phyloP scores from a whole-genome alignment of 305 asterid species.

The Fraxinus sp. region DNA sequence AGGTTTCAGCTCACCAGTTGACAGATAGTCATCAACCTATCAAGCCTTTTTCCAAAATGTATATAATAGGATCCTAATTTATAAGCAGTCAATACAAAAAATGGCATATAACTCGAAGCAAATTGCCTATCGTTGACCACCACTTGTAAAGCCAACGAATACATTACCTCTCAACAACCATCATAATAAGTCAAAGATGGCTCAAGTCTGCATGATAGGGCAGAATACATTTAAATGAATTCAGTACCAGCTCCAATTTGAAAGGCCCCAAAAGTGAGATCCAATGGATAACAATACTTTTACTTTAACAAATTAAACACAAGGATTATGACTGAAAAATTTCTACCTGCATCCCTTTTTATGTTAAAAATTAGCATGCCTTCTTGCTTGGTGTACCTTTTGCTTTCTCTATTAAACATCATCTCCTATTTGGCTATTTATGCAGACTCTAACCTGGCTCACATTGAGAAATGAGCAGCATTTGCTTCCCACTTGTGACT shows the following conservation, averaged over 20 bases:
- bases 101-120: constrained; percentile 4
- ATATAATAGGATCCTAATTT: background rate
- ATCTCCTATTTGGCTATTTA: background rate
- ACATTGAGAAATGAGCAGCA: background rate
- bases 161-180: constrained; percentile 16
- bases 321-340: background rate
- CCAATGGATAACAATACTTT: background rate
- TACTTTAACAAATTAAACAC: background rate
- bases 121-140: constrained; percentile 15
- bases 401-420: background rate
- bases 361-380: background rate
- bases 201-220: background rate
- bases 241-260: background rate
- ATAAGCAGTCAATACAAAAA: constrained; percentile 14
- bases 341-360: background rate
- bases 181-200: constrained; percentile 9
- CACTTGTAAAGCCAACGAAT: constrained; percentile 5
- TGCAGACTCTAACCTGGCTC: background rate
- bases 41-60: background rate
- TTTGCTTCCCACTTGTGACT: background rate
- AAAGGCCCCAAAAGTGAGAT: background rate
- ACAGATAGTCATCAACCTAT: constrained; percentile 8
- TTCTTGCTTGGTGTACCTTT: background rate
- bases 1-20: constrained; percentile 10
- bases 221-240: background rate